Evolutionary conservation across 345 rosid genomes (phyloP).

Genomic region (Garcia nutans): DNA sequence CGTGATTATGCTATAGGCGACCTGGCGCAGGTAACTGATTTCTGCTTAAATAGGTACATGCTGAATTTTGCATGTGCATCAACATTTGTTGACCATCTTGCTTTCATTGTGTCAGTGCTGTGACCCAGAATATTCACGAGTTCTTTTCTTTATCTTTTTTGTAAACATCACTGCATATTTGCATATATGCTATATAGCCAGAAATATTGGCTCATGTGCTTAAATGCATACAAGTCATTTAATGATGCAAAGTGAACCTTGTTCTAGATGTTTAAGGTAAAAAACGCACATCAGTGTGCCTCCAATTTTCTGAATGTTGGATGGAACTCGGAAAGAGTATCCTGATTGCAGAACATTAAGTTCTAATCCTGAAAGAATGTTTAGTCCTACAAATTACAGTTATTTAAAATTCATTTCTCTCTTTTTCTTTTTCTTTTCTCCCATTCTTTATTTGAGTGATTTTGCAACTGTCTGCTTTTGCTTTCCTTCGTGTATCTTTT

Average conservation of each 20-base stretch:
- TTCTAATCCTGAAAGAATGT: neutral
- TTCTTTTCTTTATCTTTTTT: no score
- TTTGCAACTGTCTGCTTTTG: neutral
- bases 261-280: neutral
- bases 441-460: neutral
- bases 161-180: neutral
- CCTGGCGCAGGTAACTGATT: slow-evolving; percentile 72
- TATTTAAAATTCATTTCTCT: neutral
- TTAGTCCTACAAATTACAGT: no score
- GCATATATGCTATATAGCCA: neutral
- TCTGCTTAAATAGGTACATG: slow-evolving; percentile 6
- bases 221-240: neutral
- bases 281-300: neutral
- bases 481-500: neutral
- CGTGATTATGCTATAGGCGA: slow-evolving; percentile 89
- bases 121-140: neutral
- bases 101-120: neutral
- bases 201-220: neutral
- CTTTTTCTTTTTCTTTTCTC: no score
- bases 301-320: neutral
- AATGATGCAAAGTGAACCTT: neutral
- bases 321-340: neutral
- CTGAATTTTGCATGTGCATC: neutral
- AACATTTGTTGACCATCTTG: neutral
- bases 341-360: neutral